Evolutionary conservation across 371 early-diverging fungal genomes (phyloP).

Genomic region (Amoeboaphelidium protococcarum): DNA sequence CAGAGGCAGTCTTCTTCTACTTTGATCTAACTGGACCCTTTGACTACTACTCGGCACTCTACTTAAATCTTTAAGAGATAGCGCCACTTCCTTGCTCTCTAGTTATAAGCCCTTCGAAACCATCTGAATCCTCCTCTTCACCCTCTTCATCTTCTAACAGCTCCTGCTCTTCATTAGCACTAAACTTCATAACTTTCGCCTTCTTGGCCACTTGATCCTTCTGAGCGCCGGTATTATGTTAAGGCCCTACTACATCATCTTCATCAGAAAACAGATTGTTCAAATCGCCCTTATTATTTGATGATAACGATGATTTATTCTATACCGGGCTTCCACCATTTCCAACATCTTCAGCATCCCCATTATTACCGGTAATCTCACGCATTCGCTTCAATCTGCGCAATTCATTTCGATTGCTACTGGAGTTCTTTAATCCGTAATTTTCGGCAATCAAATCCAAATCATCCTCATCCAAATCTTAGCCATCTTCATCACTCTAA

Average conservation of each 20-base stretch:
- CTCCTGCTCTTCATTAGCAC: conserved; percentile 13
- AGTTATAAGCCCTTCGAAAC: conserved; percentile 16
- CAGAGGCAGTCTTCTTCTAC: too few species aligned
- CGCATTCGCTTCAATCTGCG: conserved; percentile 5
- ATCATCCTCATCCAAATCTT: conserved; percentile 62
- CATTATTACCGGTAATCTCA: conserved; percentile 5
- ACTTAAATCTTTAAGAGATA: too few species aligned
- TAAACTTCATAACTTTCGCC: background rate
- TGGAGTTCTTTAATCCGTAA: conserved; percentile 25
- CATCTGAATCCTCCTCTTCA: conserved; percentile 15
- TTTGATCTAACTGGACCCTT: too few species aligned
- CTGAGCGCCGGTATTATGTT: background rate
- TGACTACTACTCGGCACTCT: too few species aligned
- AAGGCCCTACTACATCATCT: conserved; percentile 2
- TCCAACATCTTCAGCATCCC: too few species aligned
- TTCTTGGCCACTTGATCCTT: background rate
- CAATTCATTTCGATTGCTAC: background rate
- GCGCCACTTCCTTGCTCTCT: conserved; percentile 24
- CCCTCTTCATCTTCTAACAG: conserved; percentile 19
- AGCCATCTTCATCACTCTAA: conserved; percentile 19
- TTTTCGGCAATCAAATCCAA: conserved; percentile 56
- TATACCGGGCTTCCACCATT: too few species aligned
- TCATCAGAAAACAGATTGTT: conserved; percentile 4
- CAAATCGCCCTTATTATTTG: conserved; percentile 1
- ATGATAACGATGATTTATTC: too few species aligned